phyloP scores from a whole-genome alignment of 257 asterid genomes.

The Solanum paucissectum region DNA sequence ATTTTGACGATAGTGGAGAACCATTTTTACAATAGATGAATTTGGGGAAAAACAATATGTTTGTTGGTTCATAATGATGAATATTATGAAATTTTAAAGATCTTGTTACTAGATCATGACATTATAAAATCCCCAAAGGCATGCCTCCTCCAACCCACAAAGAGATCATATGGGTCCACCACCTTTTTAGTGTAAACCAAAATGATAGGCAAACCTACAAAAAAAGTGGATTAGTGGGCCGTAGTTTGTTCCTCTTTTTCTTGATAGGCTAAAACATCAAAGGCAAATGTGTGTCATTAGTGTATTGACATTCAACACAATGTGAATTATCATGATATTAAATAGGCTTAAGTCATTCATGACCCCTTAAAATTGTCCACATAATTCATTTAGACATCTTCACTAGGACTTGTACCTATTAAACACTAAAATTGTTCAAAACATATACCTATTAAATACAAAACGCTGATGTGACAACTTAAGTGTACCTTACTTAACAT shows the following conservation, averaged over 20 bases:
- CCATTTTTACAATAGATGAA: not conserved
- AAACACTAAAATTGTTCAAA: no score
- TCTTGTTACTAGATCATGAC: not conserved
- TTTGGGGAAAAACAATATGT: not conserved
- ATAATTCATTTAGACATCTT: no score
- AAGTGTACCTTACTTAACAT: no score
- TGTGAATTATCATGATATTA: not conserved
- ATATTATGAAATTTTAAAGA: not conserved
- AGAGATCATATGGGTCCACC: conserved; percentile 6
- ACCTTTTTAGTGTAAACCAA: not conserved
- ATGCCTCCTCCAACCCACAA: conserved; percentile 10
- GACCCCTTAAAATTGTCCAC: no score
- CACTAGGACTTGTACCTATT: no score
- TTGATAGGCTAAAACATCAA: not conserved
- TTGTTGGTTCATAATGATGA: not conserved
- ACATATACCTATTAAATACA: no score
- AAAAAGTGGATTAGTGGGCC: not conserved
- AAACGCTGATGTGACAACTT: no score
- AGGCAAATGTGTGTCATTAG: not conserved
- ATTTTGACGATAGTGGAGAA: not conserved
- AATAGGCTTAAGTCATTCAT: no score
- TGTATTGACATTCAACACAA: not conserved
- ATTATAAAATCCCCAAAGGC: not conserved
- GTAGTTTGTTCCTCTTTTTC: not conserved
- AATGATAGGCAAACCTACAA: not conserved